Percentiles rank a stretch among this genome's conserved stretches.
phyloP scores from a whole-genome alignment of 495 filamentous ascomycete genomes.

The Terfezia boudieri region DNA sequence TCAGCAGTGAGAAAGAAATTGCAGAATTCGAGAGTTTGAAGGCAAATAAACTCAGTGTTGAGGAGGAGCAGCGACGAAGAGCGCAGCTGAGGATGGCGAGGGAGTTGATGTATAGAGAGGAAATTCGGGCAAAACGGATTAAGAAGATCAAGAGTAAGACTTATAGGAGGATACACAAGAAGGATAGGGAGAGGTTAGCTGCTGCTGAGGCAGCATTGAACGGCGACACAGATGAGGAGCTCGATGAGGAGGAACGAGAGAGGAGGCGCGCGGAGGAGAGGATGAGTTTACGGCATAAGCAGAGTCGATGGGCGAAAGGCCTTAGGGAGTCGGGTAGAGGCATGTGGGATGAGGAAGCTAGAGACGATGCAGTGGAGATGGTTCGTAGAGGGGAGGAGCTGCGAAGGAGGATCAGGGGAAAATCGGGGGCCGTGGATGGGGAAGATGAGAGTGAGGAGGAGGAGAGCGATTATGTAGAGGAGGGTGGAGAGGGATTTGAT shows the following conservation, averaged over 20 bases:
- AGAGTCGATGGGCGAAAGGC: conserved; percentile 89
- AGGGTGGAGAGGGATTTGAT: conserved; percentile 30
- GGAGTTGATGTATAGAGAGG: conserved; percentile 79
- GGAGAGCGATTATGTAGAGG: conserved; percentile 22
- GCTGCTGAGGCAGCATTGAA: conserved; percentile 39
- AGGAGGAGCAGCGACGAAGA: conserved; percentile 49
- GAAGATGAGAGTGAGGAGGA: conserved; percentile 35
- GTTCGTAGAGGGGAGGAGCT: conserved; percentile 71
- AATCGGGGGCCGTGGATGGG: conserved; percentile 25
- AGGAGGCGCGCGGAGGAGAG: conserved; percentile 62
- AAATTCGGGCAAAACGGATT: conserved; percentile 67
- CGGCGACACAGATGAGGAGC: conserved; percentile 42
- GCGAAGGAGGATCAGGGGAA: conserved; percentile 62
- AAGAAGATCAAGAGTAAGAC: conserved; percentile 97
- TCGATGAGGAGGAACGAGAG: conserved; percentile 59
- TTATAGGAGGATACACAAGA: conserved; percentile 77
- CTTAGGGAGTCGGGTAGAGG: conserved; percentile 56
- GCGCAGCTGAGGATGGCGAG: conserved; percentile 57
- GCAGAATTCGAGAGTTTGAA: conserved; percentile 48
- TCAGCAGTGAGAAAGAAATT: conserved; percentile 38
- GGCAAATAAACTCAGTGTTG: conserved; percentile 38
- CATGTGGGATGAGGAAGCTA: conserved; percentile 66
- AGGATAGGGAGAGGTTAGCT: conserved; percentile 50
- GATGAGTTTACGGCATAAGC: conserved; percentile 69
- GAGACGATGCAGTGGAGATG: conserved; percentile 55